Evolutionary conservation across 495 filamentous ascomycete species (phyloP).

Genomic region (Podospora didyma): DNA sequence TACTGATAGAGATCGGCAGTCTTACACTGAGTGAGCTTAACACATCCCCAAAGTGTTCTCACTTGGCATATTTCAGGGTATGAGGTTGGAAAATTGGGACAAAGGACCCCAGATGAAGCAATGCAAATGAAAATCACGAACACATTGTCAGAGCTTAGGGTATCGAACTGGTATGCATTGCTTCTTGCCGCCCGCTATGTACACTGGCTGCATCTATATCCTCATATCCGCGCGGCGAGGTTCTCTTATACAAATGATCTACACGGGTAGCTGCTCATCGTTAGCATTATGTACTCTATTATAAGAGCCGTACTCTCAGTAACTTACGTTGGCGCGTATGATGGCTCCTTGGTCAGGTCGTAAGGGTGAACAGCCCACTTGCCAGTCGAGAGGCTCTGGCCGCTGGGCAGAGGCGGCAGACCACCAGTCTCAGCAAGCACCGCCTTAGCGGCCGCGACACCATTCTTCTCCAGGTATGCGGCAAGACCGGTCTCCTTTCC

Average conservation of each 20-base stretch:
- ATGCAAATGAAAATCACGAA: not conserved
- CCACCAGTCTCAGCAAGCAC: conserved; percentile 63
- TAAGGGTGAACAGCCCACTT: conserved; percentile 54
- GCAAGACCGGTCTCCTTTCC: conserved; percentile 64
- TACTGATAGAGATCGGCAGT: too few relatives aligned
- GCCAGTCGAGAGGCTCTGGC: conserved; percentile 43
- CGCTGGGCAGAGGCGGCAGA: conserved; percentile 77
- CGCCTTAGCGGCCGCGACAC: conserved; percentile 54
- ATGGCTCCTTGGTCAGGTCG: conserved; percentile 48
- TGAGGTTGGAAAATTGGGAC: too few relatives aligned
- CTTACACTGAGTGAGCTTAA: too few relatives aligned
- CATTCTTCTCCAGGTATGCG: conserved; percentile 64
- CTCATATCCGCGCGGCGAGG: not conserved
- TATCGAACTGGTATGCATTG: not conserved
- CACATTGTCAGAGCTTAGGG: not conserved
- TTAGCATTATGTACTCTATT: conserved; percentile 16
- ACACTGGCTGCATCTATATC: conserved; percentile 2
- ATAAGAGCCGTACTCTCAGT: too few relatives aligned
- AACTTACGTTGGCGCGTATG: conserved; percentile 57
- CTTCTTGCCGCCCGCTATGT: conserved; percentile 11
- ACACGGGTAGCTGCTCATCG: conserved; percentile 32
- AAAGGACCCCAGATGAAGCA: not conserved
- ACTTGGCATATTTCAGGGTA: too few relatives aligned
- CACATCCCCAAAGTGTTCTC: too few relatives aligned
- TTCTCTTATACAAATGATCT: conserved; percentile 26